phyloP scores from a whole-genome alignment of 805 yeast species.

The Starmerella powellii region DNA sequence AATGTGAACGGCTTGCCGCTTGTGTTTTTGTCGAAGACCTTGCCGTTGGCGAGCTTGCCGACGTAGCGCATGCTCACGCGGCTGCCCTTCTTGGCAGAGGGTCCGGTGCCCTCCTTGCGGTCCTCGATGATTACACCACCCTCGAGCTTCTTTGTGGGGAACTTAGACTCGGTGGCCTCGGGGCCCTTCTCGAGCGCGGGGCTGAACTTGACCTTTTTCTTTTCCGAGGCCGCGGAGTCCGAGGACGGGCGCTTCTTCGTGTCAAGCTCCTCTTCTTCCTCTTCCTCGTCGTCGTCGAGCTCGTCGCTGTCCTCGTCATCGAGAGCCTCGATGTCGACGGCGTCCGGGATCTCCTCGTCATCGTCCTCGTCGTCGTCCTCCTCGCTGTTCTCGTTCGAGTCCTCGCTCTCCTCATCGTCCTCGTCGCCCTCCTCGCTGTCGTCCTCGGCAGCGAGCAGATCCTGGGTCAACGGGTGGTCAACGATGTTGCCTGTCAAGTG shows the following conservation, averaged over 20 bases:
- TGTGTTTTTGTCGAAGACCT: slow-evolving; percentile 93
- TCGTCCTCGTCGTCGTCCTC: slow-evolving; percentile 26
- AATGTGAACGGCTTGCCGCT: slow-evolving; percentile 91
- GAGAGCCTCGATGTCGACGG: slow-evolving; percentile 15
- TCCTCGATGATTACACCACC: slow-evolving; percentile 95
- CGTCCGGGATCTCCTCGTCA: slow-evolving; percentile 21
- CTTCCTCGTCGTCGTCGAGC: slow-evolving; percentile 33
- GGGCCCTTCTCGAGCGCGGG: slow-evolving; percentile 93
- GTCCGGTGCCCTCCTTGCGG: slow-evolving; percentile 78
- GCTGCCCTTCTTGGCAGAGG: slow-evolving; percentile 74
- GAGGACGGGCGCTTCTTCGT: slow-evolving; percentile 31
- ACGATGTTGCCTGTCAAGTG: slow-evolving; percentile 91
- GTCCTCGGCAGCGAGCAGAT: slow-evolving; percentile 40
- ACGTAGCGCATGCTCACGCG: slow-evolving; percentile 94
- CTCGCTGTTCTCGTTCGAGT: no score
- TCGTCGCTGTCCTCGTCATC: slow-evolving; percentile 39
- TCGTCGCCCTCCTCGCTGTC: slow-evolving; percentile 34
- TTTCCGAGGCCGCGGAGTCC: slow-evolving; percentile 33
- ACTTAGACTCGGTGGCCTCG: slow-evolving; percentile 36
- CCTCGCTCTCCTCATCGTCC: slow-evolving; percentile 28
- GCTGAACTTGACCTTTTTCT: slow-evolving; percentile 77
- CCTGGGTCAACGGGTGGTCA: slow-evolving; percentile 84
- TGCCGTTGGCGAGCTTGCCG: slow-evolving; percentile 94
- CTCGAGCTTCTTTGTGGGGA: slow-evolving; percentile 59
- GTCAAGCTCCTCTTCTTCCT: slow-evolving; percentile 21